Conservation (phyloP, 176 grass and related monocot genomes). For the Aegilops sharonensis region DNA sequence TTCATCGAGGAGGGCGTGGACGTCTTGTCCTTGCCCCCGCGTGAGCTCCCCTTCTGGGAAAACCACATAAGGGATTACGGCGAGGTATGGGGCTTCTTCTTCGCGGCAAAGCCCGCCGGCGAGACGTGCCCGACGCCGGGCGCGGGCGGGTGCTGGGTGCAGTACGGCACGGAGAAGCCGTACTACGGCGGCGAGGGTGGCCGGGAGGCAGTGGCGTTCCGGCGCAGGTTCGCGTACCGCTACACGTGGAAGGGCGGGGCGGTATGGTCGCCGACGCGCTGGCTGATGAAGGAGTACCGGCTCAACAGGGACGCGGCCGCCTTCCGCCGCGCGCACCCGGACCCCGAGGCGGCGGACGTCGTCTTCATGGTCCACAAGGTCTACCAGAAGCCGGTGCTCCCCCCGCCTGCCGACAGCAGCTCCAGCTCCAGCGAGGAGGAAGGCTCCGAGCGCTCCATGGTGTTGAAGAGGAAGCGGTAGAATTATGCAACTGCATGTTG, state of each 20-base stretch:
- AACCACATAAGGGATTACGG: not conserved
- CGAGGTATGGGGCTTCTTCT: constrained; percentile 5
- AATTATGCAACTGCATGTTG: not conserved
- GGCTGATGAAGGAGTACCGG: constrained; percentile 16
- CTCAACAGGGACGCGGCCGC: not conserved
- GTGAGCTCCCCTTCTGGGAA: not conserved
- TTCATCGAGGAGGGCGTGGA: not conserved
- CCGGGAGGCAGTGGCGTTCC: not conserved
- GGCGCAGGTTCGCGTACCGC: not conserved
- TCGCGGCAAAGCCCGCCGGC: not conserved
- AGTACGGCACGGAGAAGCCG: not conserved
- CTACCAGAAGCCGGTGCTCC: not conserved
- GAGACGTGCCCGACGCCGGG: not conserved
- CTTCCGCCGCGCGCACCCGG: not conserved
- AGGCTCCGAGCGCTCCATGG: not conserved
- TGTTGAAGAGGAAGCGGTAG: not conserved
- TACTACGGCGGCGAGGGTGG: not conserved
- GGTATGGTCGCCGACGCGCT: not conserved
- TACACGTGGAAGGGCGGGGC: not conserved
- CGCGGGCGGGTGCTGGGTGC: not conserved
- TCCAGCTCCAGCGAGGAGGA: not conserved
- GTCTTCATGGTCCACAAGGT: not conserved
- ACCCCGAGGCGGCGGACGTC: not conserved
- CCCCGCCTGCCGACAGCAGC: not conserved
- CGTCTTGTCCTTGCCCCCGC: not conserved